Conservation (phyloP, 2,329 filamentous ascomycete genomes). For the Apiospora arundinis region DNA sequence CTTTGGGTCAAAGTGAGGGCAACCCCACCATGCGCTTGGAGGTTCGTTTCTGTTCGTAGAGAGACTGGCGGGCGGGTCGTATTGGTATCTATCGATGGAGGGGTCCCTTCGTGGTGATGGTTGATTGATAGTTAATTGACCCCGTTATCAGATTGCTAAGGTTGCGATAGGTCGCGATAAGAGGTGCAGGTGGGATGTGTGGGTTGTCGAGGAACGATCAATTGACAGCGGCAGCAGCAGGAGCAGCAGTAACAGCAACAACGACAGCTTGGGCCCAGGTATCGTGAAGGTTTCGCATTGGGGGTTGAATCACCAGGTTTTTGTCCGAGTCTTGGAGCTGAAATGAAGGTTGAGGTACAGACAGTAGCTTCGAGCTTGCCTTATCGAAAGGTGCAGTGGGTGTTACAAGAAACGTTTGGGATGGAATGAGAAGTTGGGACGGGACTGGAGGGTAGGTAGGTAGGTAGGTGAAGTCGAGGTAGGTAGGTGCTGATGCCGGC, state of each 20-base stretch:
- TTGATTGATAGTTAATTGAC: conserved; percentile 17
- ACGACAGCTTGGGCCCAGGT: neutral
- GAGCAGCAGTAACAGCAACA: neutral
- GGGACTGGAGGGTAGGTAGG: conserved; percentile 16
- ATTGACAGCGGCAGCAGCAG: neutral
- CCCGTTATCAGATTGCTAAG: conserved; percentile 19
- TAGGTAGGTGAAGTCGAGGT: no score
- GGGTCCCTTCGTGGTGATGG: conserved; percentile 11
- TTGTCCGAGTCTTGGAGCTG: conserved; percentile 14
- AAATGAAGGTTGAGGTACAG: conserved; percentile 7
- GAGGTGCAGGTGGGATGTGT: conserved; percentile 16
- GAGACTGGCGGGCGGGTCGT: conserved; percentile 10
- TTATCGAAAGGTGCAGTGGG: conserved; percentile 15
- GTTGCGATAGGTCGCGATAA: conserved; percentile 19
- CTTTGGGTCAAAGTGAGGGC: conserved; percentile 13
- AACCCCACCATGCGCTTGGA: conserved; percentile 28
- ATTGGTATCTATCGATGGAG: neutral
- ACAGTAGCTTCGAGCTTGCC: conserved; percentile 13
- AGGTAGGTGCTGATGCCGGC: neutral
- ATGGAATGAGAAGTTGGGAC: conserved; percentile 19
- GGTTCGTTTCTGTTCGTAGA: conserved; percentile 1
- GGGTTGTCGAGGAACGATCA: conserved; percentile 15
- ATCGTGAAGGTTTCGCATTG: conserved; percentile 18
- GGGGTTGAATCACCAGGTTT: neutral
- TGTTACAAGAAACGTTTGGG: conserved; percentile 18